Conservation (phyloP, 108 stramenopile species). For the Skeletonema marinoi region DNA sequence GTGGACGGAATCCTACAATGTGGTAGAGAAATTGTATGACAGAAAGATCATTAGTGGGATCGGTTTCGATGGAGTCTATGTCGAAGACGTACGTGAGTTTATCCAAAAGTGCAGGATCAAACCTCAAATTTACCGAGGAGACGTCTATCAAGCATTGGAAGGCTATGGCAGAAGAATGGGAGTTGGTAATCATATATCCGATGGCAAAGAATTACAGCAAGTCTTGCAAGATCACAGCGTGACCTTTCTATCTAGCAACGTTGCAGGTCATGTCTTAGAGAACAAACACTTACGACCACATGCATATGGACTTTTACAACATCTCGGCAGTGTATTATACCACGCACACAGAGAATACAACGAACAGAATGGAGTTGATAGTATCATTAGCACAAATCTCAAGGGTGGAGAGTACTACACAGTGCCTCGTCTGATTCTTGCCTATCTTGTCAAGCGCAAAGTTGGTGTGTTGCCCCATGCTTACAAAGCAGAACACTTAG, state of each 20-base stretch:
- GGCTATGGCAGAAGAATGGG: slow-evolving; percentile 28
- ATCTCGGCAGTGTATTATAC: slow-evolving; percentile 30
- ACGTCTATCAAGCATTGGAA: slow-evolving; percentile 38
- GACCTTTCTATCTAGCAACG: slow-evolving; percentile 37
- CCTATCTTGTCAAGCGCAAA: slow-evolving; percentile 35
- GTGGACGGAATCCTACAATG: slow-evolving; percentile 26
- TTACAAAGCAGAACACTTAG: slow-evolving; percentile 44
- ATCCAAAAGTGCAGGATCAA: slow-evolving; percentile 14
- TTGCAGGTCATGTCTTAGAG: slow-evolving; percentile 33
- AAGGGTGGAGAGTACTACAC: slow-evolving; percentile 39
- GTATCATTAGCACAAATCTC: not conserved
- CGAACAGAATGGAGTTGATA: slow-evolving; percentile 2
- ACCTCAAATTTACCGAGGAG: slow-evolving; percentile 41
- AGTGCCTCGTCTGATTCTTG: slow-evolving; percentile 35
- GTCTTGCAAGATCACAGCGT: slow-evolving; percentile 30
- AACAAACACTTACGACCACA: slow-evolving; percentile 22
- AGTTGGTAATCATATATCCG: not conserved
- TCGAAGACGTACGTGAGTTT: slow-evolving; percentile 20
- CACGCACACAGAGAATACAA: slow-evolving; percentile 26
- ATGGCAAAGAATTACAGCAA: slow-evolving; percentile 12
- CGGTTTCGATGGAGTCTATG: slow-evolving; percentile 23
- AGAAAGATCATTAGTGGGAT: slow-evolving; percentile 28
- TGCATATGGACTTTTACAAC: slow-evolving; percentile 36
- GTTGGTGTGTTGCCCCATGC: slow-evolving; percentile 36
- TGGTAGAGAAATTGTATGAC: slow-evolving; percentile 34